Conservation (phyloP, 192 early-diverging fungal genomes). For the Coemansia sp. region DNA sequence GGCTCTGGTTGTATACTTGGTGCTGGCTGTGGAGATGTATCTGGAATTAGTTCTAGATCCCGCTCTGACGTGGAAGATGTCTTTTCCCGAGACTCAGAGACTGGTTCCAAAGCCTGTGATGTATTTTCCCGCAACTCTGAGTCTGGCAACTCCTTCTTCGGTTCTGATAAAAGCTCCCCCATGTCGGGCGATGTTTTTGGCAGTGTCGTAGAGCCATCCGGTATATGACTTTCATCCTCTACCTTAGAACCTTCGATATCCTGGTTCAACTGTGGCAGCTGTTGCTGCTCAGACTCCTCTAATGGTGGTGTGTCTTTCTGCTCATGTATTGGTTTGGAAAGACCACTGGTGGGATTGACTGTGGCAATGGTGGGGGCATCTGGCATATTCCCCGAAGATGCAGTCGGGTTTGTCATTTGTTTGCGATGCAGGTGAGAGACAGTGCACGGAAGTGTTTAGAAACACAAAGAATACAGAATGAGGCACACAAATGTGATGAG, state of each 20-base stretch:
- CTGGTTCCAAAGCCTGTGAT: background rate
- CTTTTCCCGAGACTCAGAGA: background rate
- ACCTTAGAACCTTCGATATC: background rate
- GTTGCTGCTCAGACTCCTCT: constrained; percentile 1
- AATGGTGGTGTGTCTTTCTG: background rate
- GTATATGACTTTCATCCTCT: background rate
- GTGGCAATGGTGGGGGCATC: background rate
- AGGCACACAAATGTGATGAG: constrained; percentile 7
- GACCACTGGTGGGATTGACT: background rate
- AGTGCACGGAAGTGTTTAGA: background rate
- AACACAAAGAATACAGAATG: constrained; percentile 3
- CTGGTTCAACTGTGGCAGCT: background rate
- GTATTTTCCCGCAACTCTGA: background rate
- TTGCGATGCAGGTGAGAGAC: background rate
- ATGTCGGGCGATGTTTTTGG: background rate
- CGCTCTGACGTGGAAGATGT: background rate
- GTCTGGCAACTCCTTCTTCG: background rate
- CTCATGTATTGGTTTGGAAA: constrained; percentile 1
- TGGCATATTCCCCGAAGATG: constrained; percentile 4
- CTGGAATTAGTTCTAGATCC: background rate
- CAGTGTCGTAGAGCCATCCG: background rate
- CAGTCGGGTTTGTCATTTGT: constrained; percentile 12
- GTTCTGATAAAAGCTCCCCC: background rate
- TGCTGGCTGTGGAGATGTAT: background rate
- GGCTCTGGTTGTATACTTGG: background rate